Evolutionary conservation across 1,139 yeast species (phyloP).

Genomic region (Suhomyces bokatorum): DNA sequence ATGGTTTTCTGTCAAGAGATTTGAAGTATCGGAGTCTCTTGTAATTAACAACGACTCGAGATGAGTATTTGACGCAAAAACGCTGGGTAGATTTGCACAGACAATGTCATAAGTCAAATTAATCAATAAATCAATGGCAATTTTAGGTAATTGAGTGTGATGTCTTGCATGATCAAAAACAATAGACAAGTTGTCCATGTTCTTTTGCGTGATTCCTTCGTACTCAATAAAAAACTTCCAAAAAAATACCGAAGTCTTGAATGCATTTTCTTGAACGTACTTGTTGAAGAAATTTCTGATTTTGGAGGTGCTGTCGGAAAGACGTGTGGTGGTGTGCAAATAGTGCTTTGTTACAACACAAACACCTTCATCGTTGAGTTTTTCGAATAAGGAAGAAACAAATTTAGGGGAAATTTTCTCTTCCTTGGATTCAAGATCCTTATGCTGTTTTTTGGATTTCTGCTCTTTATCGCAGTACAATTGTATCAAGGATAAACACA

Average conservation of each 20-base stretch:
- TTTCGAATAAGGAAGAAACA: background rate
- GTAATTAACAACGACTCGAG: constrained; percentile 22
- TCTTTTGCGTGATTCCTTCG: constrained; percentile 44
- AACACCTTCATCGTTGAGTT: constrained; percentile 33
- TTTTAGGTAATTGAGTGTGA: constrained; percentile 49
- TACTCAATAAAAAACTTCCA: constrained; percentile 60
- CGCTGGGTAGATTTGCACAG: constrained; percentile 26
- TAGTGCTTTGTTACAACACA: constrained; percentile 25
- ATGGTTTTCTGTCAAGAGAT: constrained; percentile 29
- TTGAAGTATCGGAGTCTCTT: constrained; percentile 28
- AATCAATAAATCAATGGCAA: constrained; percentile 41
- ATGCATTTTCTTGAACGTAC: constrained; percentile 36
- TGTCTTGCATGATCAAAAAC: constrained; percentile 45
- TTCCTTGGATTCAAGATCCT: background rate
- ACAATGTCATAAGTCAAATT: constrained; percentile 22
- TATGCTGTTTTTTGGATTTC: background rate
- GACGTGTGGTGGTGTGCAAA: constrained; percentile 16
- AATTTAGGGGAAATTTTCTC: background rate
- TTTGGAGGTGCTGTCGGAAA: background rate
- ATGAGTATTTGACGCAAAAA: constrained; percentile 17
- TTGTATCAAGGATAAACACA: constrained; percentile 21
- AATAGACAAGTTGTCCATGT: constrained; percentile 43
- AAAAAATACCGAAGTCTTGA: constrained; percentile 46
- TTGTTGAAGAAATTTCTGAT: constrained; percentile 43
- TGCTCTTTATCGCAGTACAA: constrained; percentile 1